Conservation (phyloP, 306 rosid species). For the Begonia masoniana region DNA sequence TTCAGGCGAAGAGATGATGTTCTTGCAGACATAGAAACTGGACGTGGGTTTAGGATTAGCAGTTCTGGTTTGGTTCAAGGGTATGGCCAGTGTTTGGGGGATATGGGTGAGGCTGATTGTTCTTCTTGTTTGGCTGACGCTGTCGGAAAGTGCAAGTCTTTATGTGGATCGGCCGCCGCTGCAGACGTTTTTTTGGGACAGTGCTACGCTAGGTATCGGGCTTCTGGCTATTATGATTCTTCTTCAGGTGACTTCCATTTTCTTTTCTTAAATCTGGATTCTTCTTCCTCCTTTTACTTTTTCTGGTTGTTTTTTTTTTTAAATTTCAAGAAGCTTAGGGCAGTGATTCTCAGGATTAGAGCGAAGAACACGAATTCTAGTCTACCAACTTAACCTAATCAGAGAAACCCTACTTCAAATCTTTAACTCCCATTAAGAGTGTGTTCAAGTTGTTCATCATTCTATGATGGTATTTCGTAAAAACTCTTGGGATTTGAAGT, state of each 20-base stretch:
- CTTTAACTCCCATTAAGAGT: background rate
- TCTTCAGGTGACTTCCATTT: constrained; percentile 37
- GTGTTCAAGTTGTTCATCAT: background rate
- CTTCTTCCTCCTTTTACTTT: background rate
- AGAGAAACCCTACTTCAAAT: too few relatives aligned
- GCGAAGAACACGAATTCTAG: too few relatives aligned
- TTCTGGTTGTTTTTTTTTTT: background rate
- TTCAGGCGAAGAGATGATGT: constrained; percentile 74
- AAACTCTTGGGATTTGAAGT: too few relatives aligned
- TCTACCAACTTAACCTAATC: too few relatives aligned
- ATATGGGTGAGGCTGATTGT: constrained; percentile 54
- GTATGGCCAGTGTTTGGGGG: constrained; percentile 65
- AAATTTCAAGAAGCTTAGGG: background rate
- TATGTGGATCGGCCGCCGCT: constrained; percentile 88
- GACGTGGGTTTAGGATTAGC: constrained; percentile 61
- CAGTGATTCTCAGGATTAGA: background rate
- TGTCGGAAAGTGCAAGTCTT: constrained; percentile 57
- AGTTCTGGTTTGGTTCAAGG: constrained; percentile 71
- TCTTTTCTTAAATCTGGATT: background rate
- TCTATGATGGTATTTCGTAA: too few relatives aligned
- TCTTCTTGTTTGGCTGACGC: constrained; percentile 59
- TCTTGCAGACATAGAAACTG: constrained; percentile 39
- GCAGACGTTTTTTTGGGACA: constrained; percentile 82
- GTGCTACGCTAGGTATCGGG: constrained; percentile 87
- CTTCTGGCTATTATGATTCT: constrained; percentile 66